These are phyloP conservation scores for Tetrastigma voinierianum DNA, from an alignment of 164 flowering plant species.

Conservation along the genomic window DNA sequence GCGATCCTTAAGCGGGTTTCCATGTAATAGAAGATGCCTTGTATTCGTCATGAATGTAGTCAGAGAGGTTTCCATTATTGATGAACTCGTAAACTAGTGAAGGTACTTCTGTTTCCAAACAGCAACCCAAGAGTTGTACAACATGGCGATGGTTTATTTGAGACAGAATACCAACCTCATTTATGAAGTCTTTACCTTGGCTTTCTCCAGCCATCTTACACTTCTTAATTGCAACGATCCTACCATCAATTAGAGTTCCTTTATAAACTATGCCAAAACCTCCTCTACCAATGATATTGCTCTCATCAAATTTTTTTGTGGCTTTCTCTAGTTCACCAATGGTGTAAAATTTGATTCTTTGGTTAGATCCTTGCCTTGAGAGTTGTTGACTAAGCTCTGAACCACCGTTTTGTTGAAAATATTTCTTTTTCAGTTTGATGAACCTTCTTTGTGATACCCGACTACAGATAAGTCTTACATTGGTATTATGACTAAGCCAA, in stretches of 20 bases:
- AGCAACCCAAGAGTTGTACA: constrained; percentile 43
- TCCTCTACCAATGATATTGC: constrained; percentile 40
- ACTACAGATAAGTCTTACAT: constrained; percentile 16
- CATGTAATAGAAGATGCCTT: constrained; percentile 18
- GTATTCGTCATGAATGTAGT: constrained; percentile 29
- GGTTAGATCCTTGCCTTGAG: constrained; percentile 18
- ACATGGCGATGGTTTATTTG: constrained; percentile 50
- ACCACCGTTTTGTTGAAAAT: constrained; percentile 49
- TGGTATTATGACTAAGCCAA: not conserved
- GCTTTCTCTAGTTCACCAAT: constrained; percentile 42
- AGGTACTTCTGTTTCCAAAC: constrained; percentile 48
- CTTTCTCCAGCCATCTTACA: constrained; percentile 31
- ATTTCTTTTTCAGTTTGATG: constrained; percentile 33
- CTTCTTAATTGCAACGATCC: constrained; percentile 43
- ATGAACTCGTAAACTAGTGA: constrained; percentile 49
- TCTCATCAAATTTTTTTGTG: constrained; percentile 33
- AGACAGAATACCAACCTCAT: constrained; percentile 41
- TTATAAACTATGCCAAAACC: constrained; percentile 47
- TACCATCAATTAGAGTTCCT: constrained; percentile 32
- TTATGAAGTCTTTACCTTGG: constrained; percentile 49
- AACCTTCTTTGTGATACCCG: constrained; percentile 21
- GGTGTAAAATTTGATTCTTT: constrained; percentile 34
- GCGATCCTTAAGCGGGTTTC: constrained; percentile 38
- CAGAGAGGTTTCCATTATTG: constrained; percentile 40
- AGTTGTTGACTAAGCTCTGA: constrained; percentile 30